Percentiles rank a stretch among this genome's conserved stretches.
Evolutionary conservation across 305 asterid species (phyloP).

Genomic region (Plantago coronopus): DNA sequence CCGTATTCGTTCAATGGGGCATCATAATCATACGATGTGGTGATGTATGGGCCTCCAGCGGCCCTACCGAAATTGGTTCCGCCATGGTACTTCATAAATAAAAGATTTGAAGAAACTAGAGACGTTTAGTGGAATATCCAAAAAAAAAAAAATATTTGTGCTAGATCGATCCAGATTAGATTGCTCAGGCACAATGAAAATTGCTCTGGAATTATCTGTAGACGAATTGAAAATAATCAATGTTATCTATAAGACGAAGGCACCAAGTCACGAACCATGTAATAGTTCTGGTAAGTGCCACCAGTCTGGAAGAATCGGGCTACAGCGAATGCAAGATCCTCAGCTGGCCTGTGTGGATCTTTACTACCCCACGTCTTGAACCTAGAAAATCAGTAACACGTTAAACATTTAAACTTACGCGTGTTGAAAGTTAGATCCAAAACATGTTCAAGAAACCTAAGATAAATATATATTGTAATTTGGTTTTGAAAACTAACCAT

Average conservation of each 20-base stretch:
- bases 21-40: slow-evolving; percentile 45
- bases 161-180: too few species aligned
- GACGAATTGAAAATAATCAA: too few species aligned
- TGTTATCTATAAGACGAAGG: too few species aligned
- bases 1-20: slow-evolving; percentile 53
- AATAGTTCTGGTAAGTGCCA: slow-evolving; percentile 43
- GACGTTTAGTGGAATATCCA: background rate
- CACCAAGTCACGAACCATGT: slow-evolving; percentile 34
- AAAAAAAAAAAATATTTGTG: too few species aligned
- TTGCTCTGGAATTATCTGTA: too few species aligned
- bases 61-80: slow-evolving; percentile 52
- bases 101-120: too few species aligned
- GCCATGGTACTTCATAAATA: slow-evolving; percentile 63
- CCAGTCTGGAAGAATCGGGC: slow-evolving; percentile 43
- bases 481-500: too few species aligned
- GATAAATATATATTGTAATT: too few species aligned
- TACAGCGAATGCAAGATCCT: slow-evolving; percentile 43
- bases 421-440: too few species aligned
- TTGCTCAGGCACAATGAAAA: too few species aligned
- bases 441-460: too few species aligned
- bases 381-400: slow-evolving; percentile 24
- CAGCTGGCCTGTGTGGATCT: slow-evolving; percentile 35
- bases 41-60: slow-evolving; percentile 50
- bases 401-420: too few species aligned
- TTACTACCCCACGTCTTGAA: slow-evolving; percentile 40